A percentile compares a stretch with the other conserved stretches of the same genome.
phyloP scores from a whole-genome alignment of 1,284 basidiomycete genomes.

The Anthracocystis setariae region DNA sequence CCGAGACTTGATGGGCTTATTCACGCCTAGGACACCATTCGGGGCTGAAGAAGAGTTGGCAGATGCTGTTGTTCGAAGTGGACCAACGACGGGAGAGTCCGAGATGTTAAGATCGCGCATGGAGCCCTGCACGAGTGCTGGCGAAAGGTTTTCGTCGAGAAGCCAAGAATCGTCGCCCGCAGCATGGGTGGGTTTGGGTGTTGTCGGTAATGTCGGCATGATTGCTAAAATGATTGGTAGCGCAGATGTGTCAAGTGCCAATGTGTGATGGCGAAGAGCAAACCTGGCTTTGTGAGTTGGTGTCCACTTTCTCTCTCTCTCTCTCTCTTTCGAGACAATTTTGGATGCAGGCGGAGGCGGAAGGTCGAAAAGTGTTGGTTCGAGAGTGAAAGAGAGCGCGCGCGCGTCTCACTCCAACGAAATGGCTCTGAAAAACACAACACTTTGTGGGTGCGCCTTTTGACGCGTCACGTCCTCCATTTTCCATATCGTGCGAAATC shows the following conservation, averaged over 20 bases:
- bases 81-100: conserved; percentile 34
- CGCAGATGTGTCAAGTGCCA: background rate
- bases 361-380: conserved; percentile 1
- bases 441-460: background rate
- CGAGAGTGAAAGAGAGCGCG: background rate
- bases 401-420: background rate
- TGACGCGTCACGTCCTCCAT: conserved; percentile 1
- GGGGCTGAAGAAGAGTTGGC: conserved; percentile 4
- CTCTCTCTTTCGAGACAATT: background rate
- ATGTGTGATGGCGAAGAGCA: background rate
- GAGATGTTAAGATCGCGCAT: conserved; percentile 43
- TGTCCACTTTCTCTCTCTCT: background rate
- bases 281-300: background rate
- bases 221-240: background rate
- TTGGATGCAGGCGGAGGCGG: background rate
- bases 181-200: conserved; percentile 23
- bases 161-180: conserved; percentile 40
- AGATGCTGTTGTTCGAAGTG: conserved; percentile 15
- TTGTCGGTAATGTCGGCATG: conserved; percentile 40
- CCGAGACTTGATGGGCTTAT: conserved; percentile 35
- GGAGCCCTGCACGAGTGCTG: conserved; percentile 29
- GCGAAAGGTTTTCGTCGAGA: conserved; percentile 40
- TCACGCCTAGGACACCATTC: conserved; percentile 9
- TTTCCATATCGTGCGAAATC: background rate
- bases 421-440: conserved; percentile 2